Base-by-base conservation (phyloP, 192 early-diverging fungal species). In the Spizellomyces punctatus region DNA sequence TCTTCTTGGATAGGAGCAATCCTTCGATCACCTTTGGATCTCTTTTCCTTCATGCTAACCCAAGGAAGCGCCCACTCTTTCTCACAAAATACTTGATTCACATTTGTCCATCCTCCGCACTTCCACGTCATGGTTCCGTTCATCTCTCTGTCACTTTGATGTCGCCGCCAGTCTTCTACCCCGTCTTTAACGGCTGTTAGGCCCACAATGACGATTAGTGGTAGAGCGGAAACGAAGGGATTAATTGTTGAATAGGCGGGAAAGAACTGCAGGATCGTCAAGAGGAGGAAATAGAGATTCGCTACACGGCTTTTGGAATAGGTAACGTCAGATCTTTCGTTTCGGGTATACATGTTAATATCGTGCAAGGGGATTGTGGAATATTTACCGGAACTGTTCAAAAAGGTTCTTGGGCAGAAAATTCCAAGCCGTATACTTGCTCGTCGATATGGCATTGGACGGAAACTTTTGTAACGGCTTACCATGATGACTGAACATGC, bases 401-500 rank as follows among this genome's bases (percentile, higher is more conserved):
- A 91, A 95, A 58, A 98, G 69, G 73, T 95, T 98, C 73, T 93
- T 92, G 12, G 95, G 94, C 16, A 98, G 54, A 80, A 98, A 98
- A 21, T 86, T 88, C 22, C 92, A 27, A 10, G 88, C 45, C n/a
- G 89, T 93, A 80, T 98, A 98, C 73, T 96, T 95, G n/a, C 93
- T 89, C 0, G 96, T 95, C n/a, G 82, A 81, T 66, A 97, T 92
- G 22, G 79, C 80, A 82, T 99, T 99, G 43, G 91, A 79, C 4
- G 80, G 75, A 72, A 91, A 96, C 22, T 67, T 65, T 60, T 74
- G 73, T 12, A 7, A 42, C 58, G 66, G 66, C 8, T n/a, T 19
- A 4, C 74, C 74, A 42, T 44, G 50, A 5, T 44, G 45, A 46
- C 66, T 63, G 41, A 66, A 66, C 10, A 47, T 44, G 2, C 8